These are phyloP conservation scores for Botrytis hyacinthi DNA, from an alignment of 2,329 filamentous ascomycete species.

Conservation along the genomic window DNA sequence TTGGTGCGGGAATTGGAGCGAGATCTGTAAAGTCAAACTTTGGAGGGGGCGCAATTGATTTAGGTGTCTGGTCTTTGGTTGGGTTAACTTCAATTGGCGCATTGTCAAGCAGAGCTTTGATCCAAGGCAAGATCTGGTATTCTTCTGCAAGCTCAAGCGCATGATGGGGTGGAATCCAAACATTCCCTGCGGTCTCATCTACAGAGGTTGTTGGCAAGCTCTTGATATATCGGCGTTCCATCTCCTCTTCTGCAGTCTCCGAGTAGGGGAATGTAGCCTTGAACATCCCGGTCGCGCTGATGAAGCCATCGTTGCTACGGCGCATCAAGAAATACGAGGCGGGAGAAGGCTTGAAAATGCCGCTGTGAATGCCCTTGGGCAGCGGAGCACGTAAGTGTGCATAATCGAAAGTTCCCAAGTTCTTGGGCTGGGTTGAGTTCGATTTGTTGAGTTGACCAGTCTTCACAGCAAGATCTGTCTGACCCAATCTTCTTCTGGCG, in stretches of 20 bases:
- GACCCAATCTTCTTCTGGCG: constrained; percentile 80
- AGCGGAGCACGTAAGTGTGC: constrained; percentile 90
- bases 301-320: constrained; percentile 78
- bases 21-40: constrained; percentile 47
- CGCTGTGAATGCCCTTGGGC: constrained; percentile 85
- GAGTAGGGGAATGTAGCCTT: constrained; percentile 85
- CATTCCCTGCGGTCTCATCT: constrained; percentile 93
- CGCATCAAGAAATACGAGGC: constrained; percentile 97
- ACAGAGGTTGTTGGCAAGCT: constrained; percentile 73
- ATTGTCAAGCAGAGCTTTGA: constrained; percentile 88
- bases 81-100: constrained; percentile 62
- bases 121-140: constrained; percentile 83
- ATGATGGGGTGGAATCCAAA: constrained; percentile 86
- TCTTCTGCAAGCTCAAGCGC: constrained; percentile 82
- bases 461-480: constrained; percentile 86
- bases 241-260: constrained; percentile 67
- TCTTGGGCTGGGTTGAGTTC: constrained; percentile 69
- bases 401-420: constrained; percentile 88
- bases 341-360: constrained; percentile 82
- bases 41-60: constrained; percentile 78
- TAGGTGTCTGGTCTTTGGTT: constrained; percentile 52
- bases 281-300: constrained; percentile 89
- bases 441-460: constrained; percentile 68
- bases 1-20: not conserved
- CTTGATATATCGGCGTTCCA: constrained; percentile 82